Percentiles rank a stretch among this genome's conserved stretches.
These are phyloP conservation scores for Fusarium sp. DNA, from an alignment of 2,329 filamentous ascomycete genomes.

Conservation along the genomic window DNA sequence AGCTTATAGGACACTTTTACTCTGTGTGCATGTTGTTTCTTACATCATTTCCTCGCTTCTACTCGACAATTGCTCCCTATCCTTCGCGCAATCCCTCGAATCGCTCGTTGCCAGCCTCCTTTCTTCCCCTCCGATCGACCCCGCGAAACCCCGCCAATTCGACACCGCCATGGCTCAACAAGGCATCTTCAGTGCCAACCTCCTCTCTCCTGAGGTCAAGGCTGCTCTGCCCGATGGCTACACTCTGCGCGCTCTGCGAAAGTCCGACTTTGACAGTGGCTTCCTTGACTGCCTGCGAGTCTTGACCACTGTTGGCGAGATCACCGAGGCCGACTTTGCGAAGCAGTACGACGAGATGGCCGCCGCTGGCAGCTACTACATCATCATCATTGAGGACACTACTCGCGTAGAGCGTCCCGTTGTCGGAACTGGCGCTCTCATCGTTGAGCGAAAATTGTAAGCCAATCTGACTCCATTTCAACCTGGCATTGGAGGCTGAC, in stretches of 20 bases:
- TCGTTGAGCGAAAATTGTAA: slow-evolving; percentile 95
- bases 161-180: slow-evolving; percentile 49
- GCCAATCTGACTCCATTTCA: slow-evolving; percentile 47
- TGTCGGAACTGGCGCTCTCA: slow-evolving; percentile 90
- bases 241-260: slow-evolving; percentile 81
- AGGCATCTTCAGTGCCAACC: slow-evolving; percentile 80
- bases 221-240: slow-evolving; percentile 83
- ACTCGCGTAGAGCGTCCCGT: slow-evolving; percentile 67
- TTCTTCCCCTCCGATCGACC: slow-evolving; percentile 26
- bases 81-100: not conserved
- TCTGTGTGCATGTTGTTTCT: not conserved
- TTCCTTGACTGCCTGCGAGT: slow-evolving; percentile 94
- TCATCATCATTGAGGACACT: slow-evolving; percentile 86
- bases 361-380: slow-evolving; percentile 81
- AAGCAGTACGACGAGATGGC: slow-evolving; percentile 87
- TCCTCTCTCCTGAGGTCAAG: slow-evolving; percentile 82
- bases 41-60: not conserved
- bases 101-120: not conserved
- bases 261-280: slow-evolving; percentile 80
- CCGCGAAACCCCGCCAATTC: slow-evolving; percentile 32
- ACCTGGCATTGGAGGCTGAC: slow-evolving; percentile 29
- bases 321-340: slow-evolving; percentile 79
- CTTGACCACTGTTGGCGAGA: slow-evolving; percentile 91
- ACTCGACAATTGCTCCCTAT: slow-evolving; percentile 13
- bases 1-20: not conserved